A percentile compares a stretch with the other conserved stretches of the same genome.
Evolutionary conservation across 805 yeast genomes (phyloP).

Genomic region (Millerago galiae): DNA sequence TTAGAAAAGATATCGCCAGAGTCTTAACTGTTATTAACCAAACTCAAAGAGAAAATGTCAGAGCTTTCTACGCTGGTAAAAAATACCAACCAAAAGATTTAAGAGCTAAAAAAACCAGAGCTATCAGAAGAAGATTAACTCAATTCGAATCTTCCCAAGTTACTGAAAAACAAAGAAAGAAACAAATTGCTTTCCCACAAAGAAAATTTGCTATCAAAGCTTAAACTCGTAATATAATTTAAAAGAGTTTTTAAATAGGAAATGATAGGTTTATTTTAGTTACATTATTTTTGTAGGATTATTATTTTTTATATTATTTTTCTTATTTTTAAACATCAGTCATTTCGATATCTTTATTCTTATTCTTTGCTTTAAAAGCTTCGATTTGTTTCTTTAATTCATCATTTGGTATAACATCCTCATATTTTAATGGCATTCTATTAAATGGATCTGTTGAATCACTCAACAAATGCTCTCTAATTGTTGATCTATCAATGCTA

Average conservation of each 20-base stretch:
- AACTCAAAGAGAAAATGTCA: conserved; percentile 92
- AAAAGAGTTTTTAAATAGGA: conserved; percentile 16
- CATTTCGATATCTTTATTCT: conserved; percentile 14
- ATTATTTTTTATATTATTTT: background rate
- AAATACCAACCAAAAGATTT: conserved; percentile 97
- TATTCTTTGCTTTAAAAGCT: conserved; percentile 30
- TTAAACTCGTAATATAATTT: conserved; percentile 36
- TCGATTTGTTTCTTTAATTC: conserved; percentile 60
- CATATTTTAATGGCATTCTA: conserved; percentile 82
- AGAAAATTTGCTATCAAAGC: conserved; percentile 99
- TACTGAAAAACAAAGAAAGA: conserved; percentile 90
- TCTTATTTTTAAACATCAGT: conserved; percentile 10
- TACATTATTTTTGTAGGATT: background rate
- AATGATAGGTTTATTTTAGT: conserved; percentile 18
- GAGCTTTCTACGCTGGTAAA: conserved; percentile 91
- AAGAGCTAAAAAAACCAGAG: conserved; percentile 99
- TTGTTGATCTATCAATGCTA: conserved; percentile 82
- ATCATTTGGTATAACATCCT: conserved; percentile 76
- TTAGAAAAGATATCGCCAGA: conserved; percentile 98
- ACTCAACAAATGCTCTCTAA: conserved; percentile 87
- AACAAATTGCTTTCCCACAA: conserved; percentile 93
- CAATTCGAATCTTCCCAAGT: conserved; percentile 72
- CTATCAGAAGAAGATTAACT: conserved; percentile 95
- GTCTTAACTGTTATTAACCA: conserved; percentile 95
- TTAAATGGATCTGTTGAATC: conserved; percentile 98